These are phyloP conservation scores for Aschersonia sp. DNA, from an alignment of 2,329 filamentous ascomycete species.

Conservation along the genomic window DNA sequence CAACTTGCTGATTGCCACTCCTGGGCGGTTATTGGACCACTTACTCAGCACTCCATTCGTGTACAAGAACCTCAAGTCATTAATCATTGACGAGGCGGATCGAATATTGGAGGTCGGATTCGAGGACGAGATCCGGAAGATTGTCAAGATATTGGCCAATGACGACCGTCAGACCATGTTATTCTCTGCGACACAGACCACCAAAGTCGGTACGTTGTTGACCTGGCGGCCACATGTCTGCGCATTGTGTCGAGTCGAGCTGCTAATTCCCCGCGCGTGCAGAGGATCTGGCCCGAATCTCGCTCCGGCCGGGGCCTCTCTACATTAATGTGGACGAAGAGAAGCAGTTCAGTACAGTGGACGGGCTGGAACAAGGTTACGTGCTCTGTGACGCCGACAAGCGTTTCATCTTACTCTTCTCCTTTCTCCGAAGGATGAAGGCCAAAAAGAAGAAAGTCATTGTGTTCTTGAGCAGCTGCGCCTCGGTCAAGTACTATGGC, in stretches of 20 bases:
- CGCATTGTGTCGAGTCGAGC: no score
- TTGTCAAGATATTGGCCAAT: conserved; percentile 83
- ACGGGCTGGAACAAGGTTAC: conserved; percentile 90
- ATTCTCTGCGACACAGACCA: conserved; percentile 98
- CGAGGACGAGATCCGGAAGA: conserved; percentile 95
- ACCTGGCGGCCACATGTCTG: no score
- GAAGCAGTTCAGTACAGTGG: conserved; percentile 82
- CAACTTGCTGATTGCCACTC: conserved; percentile 87
- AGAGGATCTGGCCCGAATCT: conserved; percentile 90
- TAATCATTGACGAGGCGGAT: conserved; percentile 95
- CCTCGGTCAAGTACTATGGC: conserved; percentile 89
- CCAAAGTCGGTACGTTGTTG: conserved; percentile 51
- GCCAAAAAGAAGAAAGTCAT: conserved; percentile 95
- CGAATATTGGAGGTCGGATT: conserved; percentile 95
- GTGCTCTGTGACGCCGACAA: conserved; percentile 88
- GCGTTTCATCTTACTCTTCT: conserved; percentile 86
- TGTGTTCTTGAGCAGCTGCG: conserved; percentile 87
- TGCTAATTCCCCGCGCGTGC: not conserved
- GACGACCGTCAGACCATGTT: conserved; percentile 88
- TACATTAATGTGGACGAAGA: conserved; percentile 95
- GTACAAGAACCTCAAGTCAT: conserved; percentile 83
- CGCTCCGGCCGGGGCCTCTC: conserved; percentile 74
- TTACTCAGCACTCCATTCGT: conserved; percentile 83
- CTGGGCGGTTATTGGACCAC: conserved; percentile 84
- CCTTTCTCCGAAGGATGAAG: conserved; percentile 64